Percentiles rank a stretch among this genome's conserved stretches.
Evolutionary conservation across 257 asterid species (phyloP).

Genomic region (Galeopsis tetrahit): DNA sequence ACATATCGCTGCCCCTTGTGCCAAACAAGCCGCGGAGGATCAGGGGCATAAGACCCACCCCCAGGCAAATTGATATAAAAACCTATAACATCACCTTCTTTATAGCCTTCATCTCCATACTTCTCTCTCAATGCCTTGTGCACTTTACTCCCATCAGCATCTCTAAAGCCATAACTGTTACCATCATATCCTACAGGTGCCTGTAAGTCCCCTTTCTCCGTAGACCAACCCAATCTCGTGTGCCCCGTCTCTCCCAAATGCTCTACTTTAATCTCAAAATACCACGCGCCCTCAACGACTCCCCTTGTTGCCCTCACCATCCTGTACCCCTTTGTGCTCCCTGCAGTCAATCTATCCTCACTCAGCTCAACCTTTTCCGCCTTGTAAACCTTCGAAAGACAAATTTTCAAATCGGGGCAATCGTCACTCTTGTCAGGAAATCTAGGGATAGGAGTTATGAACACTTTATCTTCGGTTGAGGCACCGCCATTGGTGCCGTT

Average conservation of each 20-base stretch:
- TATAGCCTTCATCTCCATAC: constrained; percentile 85
- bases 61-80: constrained; percentile 86
- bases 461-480: constrained; percentile 60
- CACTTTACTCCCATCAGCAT: constrained; percentile 88
- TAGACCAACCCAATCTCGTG: constrained; percentile 92
- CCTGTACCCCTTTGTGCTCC: constrained; percentile 93
- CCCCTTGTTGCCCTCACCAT: constrained; percentile 98
- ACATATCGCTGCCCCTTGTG: constrained; percentile 89
- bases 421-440: constrained; percentile 90
- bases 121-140: constrained; percentile 93
- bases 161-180: constrained; percentile 91
- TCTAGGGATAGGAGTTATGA: constrained; percentile 73
- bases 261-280: constrained; percentile 82
- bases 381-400: constrained; percentile 87
- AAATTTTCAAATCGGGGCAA: constrained; percentile 54
- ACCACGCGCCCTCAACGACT: constrained; percentile 91
- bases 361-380: constrained; percentile 93
- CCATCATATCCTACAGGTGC: constrained; percentile 98
- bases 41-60: constrained; percentile 70
- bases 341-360: constrained; percentile 88
- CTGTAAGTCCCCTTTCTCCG: constrained; percentile 95
- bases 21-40: constrained; percentile 80
- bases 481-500: constrained; percentile 37
- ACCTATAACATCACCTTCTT: constrained; percentile 90
- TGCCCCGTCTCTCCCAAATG: constrained; percentile 94